Conservation (phyloP, 2,329 filamentous ascomycete genomes). For the Trichophyton simii region DNA sequence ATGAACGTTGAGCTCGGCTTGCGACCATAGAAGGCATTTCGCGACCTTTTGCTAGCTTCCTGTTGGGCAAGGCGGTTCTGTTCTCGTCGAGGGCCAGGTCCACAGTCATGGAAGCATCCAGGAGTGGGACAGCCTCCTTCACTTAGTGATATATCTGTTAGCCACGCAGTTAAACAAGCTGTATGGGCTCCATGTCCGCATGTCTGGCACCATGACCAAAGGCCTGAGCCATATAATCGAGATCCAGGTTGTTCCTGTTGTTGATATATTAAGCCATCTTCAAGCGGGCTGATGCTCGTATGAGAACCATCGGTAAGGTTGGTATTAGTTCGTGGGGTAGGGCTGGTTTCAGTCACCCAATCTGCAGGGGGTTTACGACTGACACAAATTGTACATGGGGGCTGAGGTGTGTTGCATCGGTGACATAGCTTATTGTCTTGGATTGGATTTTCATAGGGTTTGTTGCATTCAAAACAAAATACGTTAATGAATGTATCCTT, state of each 20-base stretch:
- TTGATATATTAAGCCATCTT: background rate
- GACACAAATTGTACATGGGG: slow-evolving; percentile 32
- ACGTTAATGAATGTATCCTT: slow-evolving; percentile 43
- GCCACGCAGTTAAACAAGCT: slow-evolving; percentile 46
- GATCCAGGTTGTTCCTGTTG: slow-evolving; percentile 10
- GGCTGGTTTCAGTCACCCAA: slow-evolving; percentile 23
- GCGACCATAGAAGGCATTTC: slow-evolving; percentile 22
- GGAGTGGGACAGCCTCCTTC: slow-evolving; percentile 47
- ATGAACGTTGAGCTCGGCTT: slow-evolving; percentile 26
- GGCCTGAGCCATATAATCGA: slow-evolving; percentile 24
- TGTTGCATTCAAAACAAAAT: slow-evolving; percentile 45
- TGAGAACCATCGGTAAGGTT: background rate
- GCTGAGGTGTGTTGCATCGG: slow-evolving; percentile 33
- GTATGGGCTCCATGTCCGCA: slow-evolving; percentile 51
- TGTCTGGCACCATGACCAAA: slow-evolving; percentile 47
- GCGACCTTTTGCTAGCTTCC: slow-evolving; percentile 22
- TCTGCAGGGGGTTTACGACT: slow-evolving; percentile 30
- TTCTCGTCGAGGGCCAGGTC: slow-evolving; percentile 36
- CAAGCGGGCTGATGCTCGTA: background rate
- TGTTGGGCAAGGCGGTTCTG: slow-evolving; percentile 24
- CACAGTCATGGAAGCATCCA: slow-evolving; percentile 50
- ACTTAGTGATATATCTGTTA: slow-evolving; percentile 35
- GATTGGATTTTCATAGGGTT: slow-evolving; percentile 40
- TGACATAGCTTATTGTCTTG: slow-evolving; percentile 41
- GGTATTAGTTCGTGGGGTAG: background rate